These are phyloP conservation scores for Dactylella cylindrospora DNA, from an alignment of 2,329 filamentous ascomycete genomes.

Conservation along the genomic window DNA sequence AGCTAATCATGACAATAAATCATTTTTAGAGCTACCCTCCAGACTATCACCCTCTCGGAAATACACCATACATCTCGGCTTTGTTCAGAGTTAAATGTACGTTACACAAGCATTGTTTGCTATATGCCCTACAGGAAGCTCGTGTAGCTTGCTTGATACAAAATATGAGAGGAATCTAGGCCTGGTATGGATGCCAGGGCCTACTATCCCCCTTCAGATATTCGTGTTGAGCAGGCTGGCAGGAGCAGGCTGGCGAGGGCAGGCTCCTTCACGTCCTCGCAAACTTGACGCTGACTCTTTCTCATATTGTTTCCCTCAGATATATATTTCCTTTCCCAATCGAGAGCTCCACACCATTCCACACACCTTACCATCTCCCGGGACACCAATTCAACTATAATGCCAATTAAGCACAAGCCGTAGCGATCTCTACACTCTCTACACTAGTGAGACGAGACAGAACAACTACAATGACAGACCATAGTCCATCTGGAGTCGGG, in stretches of 20 bases:
- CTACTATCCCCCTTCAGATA: no score
- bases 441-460: conserved; percentile 16
- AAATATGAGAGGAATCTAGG: no score
- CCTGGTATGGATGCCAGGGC: no score
- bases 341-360: neutral
- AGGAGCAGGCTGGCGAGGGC: no score
- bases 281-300: no score
- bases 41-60: conserved; percentile 25
- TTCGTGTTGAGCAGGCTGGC: no score
- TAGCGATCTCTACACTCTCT: conserved; percentile 42
- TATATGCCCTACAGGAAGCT: no score
- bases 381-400: conserved; percentile 30
- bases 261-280: no score
- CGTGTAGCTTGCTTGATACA: no score
- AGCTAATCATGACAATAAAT: no score
- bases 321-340: no score
- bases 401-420: conserved; percentile 45
- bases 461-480: conserved; percentile 27
- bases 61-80: conserved; percentile 21
- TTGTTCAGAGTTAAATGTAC: conserved; percentile 24
- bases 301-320: no score
- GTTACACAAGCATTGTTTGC: conserved; percentile 45
- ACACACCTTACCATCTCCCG: neutral
- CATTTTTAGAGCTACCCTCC: conserved; percentile 13
- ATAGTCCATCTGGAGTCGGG: conserved; percentile 20